Base-by-base conservation (phyloP, 768 basidiomycete genomes). In the Lactarius indigo region DNA sequence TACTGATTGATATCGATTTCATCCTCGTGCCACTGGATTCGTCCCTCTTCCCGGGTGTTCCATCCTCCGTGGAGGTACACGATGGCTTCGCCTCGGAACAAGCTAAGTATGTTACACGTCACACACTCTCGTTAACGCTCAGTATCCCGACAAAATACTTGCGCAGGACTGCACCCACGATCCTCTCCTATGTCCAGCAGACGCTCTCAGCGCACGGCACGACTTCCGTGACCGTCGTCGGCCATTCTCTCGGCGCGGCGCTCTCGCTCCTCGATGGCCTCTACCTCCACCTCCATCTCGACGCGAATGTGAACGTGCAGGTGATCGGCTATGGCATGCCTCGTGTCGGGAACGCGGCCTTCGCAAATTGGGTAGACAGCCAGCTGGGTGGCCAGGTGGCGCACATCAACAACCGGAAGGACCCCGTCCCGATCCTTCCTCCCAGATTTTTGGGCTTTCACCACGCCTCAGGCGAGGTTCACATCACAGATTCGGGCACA, bases 321-420 rank as follows among this genome's bases (percentile, higher is more conserved):
- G 41, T 37, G 2, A 18, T 44, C 20, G 55, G 37, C 2, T 64
- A 64, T 28, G 63, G 55, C 23, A 18, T 64, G 54, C 63, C 63
- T 2, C 63, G 63, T 3, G 56, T 64, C 23, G 63, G 63, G 13
- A 64, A 64, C 28, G 7, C 41, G 20, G 56, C 9, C 12, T 57
- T 56, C 5, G 63, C 39, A 7, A 10, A 37, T 10, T 57, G n/a
- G 33, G 17, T 64, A 17, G 50, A 63, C 50, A 18, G 37, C 80
- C 42, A 33, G 54, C 63, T 82, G 77, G 78, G 81, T 66, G 86
- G 87, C 15, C 87, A 88, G 15, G 70, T 86, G 56, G 85, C 80
- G 4, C 86, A 83, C 66, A 80, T 88, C 73, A 87, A 83, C 73
- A 87, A 88, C 75, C 55, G 74, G 66, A 63, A 78, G 61, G 81